A percentile compares a stretch with the other conserved stretches of the same genome.
Conservation (phyloP, 768 basidiomycete species). For the Pleurotus pulmonarius region DNA sequence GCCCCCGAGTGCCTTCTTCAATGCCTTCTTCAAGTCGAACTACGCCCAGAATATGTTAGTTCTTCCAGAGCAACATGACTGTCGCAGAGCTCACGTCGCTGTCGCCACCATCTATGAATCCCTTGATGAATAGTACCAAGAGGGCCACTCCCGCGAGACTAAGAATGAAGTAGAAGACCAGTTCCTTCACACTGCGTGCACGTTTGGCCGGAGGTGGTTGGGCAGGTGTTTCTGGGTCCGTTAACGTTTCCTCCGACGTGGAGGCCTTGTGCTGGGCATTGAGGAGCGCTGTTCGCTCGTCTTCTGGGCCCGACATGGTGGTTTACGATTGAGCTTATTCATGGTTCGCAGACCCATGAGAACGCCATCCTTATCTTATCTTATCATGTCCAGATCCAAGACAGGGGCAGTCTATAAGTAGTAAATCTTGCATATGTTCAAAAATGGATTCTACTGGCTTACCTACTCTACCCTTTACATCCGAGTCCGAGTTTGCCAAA, state of each 20-base stretch:
- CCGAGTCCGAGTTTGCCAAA: too few relatives aligned
- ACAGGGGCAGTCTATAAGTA: too few relatives aligned
- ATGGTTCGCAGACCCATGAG: too few relatives aligned
- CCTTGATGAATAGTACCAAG: constrained; percentile 59
- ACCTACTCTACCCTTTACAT: too few relatives aligned
- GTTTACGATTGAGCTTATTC: too few relatives aligned
- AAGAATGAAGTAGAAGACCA: constrained; percentile 28
- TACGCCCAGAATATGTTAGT: constrained; percentile 24
- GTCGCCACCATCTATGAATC: constrained; percentile 66
- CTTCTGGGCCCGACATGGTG: not conserved
- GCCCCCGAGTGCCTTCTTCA: constrained; percentile 84
- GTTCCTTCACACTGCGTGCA: constrained; percentile 14
- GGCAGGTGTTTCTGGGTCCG: not conserved
- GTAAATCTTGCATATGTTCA: too few relatives aligned
- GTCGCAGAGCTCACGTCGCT: constrained; percentile 40
- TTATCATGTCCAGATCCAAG: too few relatives aligned
- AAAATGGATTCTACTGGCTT: too few relatives aligned
- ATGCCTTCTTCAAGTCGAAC: constrained; percentile 77
- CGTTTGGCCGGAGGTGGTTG: not conserved
- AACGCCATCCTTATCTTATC: too few relatives aligned
- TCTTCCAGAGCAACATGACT: not conserved
- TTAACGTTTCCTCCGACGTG: not conserved
- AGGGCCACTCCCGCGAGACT: constrained; percentile 31
- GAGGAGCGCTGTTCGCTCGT: constrained; percentile 4
- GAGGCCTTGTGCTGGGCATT: not conserved